phyloP scores from a whole-genome alignment of 139 green algal species.

The Chlamydomonas sphaeroides region DNA sequence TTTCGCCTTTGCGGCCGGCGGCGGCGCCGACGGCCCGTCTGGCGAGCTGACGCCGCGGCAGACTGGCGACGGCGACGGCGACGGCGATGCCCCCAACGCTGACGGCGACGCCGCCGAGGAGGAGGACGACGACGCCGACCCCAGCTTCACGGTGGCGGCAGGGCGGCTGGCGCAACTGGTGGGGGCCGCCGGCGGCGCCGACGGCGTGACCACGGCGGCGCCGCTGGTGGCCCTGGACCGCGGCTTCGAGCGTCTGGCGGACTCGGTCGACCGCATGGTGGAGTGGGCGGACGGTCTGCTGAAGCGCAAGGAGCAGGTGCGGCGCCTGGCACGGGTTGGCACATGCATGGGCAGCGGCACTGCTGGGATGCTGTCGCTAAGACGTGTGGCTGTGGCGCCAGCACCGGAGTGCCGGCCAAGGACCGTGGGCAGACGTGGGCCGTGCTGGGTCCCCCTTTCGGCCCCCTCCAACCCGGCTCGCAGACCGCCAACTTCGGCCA shows the following conservation, averaged over 20 bases:
- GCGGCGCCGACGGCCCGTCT: too few relatives aligned
- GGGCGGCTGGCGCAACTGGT: constrained; percentile 32
- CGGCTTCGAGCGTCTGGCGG: constrained; percentile 16
- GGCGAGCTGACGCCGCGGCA: not conserved
- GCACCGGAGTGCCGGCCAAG: too few relatives aligned
- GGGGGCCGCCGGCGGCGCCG: not conserved
- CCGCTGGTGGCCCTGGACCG: constrained; percentile 26
- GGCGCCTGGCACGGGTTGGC: not conserved
- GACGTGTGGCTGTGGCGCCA: too few relatives aligned
- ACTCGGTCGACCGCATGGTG: constrained; percentile 23
- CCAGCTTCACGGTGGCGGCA: not conserved
- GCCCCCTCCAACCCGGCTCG: not conserved
- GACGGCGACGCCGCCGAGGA: not conserved
- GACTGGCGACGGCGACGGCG: not conserved
- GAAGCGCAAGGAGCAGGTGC: constrained; percentile 28
- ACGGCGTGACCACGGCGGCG: not conserved
- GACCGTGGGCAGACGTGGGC: too few relatives aligned
- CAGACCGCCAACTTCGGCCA: constrained; percentile 28
- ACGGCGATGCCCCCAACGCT: not conserved
- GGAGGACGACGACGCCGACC: not conserved
- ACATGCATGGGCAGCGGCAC: not conserved
- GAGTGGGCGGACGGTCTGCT: constrained; percentile 39
- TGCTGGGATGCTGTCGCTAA: too few relatives aligned
- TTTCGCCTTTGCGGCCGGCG: too few relatives aligned
- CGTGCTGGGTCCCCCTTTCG: too few relatives aligned